Evolutionary conservation across 495 filamentous ascomycete species (phyloP), one percentile per base, ranked within the genome.

Genomic region (Aspergillus kassunensis): DNA sequence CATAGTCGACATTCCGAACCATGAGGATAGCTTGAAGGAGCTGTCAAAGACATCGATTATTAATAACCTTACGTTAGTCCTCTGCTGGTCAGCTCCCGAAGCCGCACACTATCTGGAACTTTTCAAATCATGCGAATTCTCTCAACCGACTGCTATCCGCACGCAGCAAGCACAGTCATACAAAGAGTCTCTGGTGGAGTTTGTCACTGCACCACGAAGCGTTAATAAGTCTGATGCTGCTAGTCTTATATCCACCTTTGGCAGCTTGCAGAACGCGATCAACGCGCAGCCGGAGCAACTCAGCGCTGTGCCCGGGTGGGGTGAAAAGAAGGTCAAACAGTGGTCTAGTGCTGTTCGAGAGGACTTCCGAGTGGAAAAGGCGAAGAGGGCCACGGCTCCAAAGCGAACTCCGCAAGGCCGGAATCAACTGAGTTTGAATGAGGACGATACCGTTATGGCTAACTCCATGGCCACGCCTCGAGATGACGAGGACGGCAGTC

Each of bases 141-240:
- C 91, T 1, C 82, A 83, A 43, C 88, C 91, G 8, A 82, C 80
- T 2, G 81, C 84, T 11, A 97, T 98, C 63, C 82, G 82, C 53
- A 87, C 89, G 5, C 86, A 90, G 55, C 89, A 93, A 64, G 80
- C 87, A 1, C 86, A 83, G 42, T 81, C 84, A 12, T 97, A 96
- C 59, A 78, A 83, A n/a, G 89, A 96, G 51, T 86, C 85, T 34
- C 72, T 99, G 34, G 83, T 91, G n/a, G 93, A 97, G 60, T 96
- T 97, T 61, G 83, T 97, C 30, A 97, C 95, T 0, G 82, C 86
- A 4, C 91, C 95, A 7, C 75, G 91, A 44, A 88, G 83, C 25
- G 85, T 99, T 58, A 99, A 97, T 66, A 96, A 95, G 66, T 88
- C 91, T 4, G 92, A 99, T 68, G 88, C 95, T 0, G 82, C 95